Evolutionary conservation across 2,329 filamentous ascomycete species (phyloP).

Genomic region (Fusarium stilboides): DNA sequence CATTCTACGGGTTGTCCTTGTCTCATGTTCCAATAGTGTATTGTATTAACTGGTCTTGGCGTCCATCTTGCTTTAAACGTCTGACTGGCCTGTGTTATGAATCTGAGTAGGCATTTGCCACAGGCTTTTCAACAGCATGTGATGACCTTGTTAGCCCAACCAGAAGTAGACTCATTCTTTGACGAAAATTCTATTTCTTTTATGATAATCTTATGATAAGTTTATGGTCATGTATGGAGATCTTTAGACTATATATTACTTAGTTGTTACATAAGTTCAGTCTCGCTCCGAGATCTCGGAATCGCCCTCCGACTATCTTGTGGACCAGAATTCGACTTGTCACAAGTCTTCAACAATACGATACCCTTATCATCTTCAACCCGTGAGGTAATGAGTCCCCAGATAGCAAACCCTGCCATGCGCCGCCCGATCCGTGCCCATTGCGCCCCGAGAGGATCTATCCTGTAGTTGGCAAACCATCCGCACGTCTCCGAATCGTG

Average conservation of each 20-base stretch:
- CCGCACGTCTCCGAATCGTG: slow-evolving; percentile 8
- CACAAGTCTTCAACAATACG: not conserved
- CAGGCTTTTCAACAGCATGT: not conserved
- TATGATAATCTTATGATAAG: not conserved
- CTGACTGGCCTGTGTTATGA: no score
- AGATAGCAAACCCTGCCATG: slow-evolving; percentile 20
- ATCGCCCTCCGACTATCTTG: no score
- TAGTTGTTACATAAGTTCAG: not conserved
- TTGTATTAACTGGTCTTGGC: not conserved
- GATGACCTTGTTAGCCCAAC: not conserved
- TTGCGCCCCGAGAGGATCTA: not conserved
- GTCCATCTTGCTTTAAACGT: not conserved
- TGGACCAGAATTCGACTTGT: no score
- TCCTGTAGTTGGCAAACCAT: slow-evolving; percentile 16
- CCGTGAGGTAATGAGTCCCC: slow-evolving; percentile 16
- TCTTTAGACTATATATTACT: not conserved
- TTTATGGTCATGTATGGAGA: not conserved
- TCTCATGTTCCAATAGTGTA: not conserved
- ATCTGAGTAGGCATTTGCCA: no score
- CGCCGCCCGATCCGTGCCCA: not conserved
- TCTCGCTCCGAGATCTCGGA: not conserved
- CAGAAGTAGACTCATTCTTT: no score
- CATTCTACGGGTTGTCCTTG: not conserved
- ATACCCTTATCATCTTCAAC: slow-evolving; percentile 12
- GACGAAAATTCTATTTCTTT: no score